phyloP scores from a whole-genome alignment of 257 asterid genomes.

The Solanum arcanum region DNA sequence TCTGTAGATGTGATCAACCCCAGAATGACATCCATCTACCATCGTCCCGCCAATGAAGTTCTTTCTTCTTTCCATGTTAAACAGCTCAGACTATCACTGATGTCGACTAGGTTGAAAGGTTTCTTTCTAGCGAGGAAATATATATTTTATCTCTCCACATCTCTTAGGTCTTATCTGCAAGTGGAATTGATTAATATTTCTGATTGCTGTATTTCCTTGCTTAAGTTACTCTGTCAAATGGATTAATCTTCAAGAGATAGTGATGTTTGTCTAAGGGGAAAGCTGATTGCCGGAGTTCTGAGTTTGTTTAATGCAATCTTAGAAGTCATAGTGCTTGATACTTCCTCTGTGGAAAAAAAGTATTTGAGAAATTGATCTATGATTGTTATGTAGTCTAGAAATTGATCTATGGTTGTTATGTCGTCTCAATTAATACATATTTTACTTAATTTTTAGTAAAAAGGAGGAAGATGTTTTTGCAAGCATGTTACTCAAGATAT shows the following conservation, averaged over 20 bases:
- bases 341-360: background rate
- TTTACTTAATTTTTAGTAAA: background rate
- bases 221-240: background rate
- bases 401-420: background rate
- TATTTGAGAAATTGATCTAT: background rate
- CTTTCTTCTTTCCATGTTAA: background rate
- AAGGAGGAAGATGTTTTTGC: background rate
- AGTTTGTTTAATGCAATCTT: background rate
- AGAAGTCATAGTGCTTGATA: background rate
- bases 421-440: background rate
- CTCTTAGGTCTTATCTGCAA: background rate
- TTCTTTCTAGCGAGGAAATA: background rate
- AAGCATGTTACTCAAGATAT: background rate
- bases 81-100: background rate
- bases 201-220: background rate
- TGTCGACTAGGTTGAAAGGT: background rate
- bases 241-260: background rate
- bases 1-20: background rate
- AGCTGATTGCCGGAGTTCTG: background rate
- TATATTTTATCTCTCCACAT: background rate
- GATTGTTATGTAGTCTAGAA: background rate
- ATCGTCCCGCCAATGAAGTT: background rate
- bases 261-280: background rate
- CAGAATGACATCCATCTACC: background rate
- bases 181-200: background rate